Evolutionary conservation across 495 filamentous ascomycete genomes (phyloP).

Genomic region (Glutinoglossum americanum): DNA sequence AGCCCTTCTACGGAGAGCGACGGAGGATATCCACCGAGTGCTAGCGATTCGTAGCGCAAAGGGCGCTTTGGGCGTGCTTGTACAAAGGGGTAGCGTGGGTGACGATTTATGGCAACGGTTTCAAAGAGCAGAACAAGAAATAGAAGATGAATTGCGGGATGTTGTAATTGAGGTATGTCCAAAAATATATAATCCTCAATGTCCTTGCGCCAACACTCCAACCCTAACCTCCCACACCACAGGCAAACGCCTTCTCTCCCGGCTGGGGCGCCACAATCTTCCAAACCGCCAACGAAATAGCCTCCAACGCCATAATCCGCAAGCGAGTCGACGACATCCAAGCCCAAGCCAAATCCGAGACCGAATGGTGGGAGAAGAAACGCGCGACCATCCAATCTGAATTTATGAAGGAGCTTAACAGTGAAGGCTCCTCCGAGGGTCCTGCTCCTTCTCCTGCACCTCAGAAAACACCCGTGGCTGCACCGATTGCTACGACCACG

Average conservation of each 20-base stretch:
- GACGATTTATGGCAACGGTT: constrained; percentile 95
- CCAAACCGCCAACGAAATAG: constrained; percentile 77
- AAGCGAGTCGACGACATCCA: constrained; percentile 42
- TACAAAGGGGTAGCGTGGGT: constrained; percentile 80
- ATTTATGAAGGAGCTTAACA: constrained; percentile 71
- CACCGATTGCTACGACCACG: constrained; percentile 7
- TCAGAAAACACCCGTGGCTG: constrained; percentile 7
- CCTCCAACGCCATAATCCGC: constrained; percentile 40
- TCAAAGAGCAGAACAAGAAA: constrained; percentile 79
- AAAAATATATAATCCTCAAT: not conserved
- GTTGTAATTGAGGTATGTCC: constrained; percentile 66
- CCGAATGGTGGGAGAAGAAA: constrained; percentile 80
- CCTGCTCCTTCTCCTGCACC: constrained; percentile 7
- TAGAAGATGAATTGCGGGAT: constrained; percentile 86
- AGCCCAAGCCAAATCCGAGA: constrained; percentile 43
- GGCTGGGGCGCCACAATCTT: constrained; percentile 90
- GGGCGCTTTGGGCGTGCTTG: constrained; percentile 54
- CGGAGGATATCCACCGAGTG: constrained; percentile 78
- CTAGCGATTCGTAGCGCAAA: constrained; percentile 71
- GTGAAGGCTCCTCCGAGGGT: constrained; percentile 21
- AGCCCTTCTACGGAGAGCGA: constrained; percentile 70
- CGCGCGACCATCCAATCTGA: constrained; percentile 47
- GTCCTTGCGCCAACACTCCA: not conserved
- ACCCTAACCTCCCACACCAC: not conserved
- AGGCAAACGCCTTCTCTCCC: constrained; percentile 72